Evolutionary conservation across 2,329 filamentous ascomycete species (phyloP), one percentile per base, ranked within the genome.

Genomic region (Tolypocladium album): DNA sequence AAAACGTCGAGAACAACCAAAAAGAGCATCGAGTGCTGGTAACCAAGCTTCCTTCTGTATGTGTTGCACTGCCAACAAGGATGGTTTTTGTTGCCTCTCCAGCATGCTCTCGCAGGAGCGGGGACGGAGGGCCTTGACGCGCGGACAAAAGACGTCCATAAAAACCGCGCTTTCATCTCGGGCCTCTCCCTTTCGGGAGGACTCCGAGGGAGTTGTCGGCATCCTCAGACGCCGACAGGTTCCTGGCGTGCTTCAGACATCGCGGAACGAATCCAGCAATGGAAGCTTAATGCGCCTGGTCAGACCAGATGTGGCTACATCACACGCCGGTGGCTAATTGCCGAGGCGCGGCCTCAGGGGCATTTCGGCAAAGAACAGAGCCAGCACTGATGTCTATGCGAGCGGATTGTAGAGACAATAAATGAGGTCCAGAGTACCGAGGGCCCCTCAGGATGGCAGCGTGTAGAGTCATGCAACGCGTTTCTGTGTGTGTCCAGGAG

Each of bases 41-140:
- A 60, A 47, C 15, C 3, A 34, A 53, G 60, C 31, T 76, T 85
- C 83, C 88, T 85, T 92, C 89, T 81, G 87, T 91, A 70, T 87
- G 89, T 83, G 72, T 79, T 82, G 88, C 90, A 90, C 83, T 87
- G 84, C 87, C 89, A 86, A 89, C 88, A 74, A 80, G 87, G 90
- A 96, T 88, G 86, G 90, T 94, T 92, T 97, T 96, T 96, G 88
- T 79, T 88, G 92, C 88, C 89, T 87, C 88, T 86, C 85, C 85
- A 69, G 69, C 71, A 66, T 64, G 40, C 68, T 68, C 66, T 63
- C 55, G 45, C 59, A 67, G 59, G 67, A 70, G 71, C 69, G 68
- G 71, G 68, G 71, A 72, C 74, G 83, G 84, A 87, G 85, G 88
- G 88, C 86, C 75, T 78, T 77, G 70, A 70, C 78, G 80, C 86